Evolutionary conservation across 768 basidiomycete species (phyloP), one percentile per base, ranked within the genome.

Genomic region (Phaffia tasmanica): DNA sequence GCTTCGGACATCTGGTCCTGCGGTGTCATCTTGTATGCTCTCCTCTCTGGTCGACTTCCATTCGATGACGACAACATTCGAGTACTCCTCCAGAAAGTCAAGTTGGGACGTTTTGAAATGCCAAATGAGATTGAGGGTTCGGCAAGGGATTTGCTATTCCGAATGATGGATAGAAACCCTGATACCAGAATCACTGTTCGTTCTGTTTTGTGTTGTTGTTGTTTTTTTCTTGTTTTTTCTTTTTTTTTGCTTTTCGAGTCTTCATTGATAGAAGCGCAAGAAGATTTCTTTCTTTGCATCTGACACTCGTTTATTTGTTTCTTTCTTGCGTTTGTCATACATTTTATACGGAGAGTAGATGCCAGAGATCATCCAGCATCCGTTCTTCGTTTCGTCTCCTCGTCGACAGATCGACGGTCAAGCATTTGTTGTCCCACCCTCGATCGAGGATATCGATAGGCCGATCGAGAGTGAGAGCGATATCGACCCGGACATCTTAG

Each of bases 1-100:
- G 81, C 83, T n/a, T 85, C 90, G 23, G 93, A 98, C 77, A 89
- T 93, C 74, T 97, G 93, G 93, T 94, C 91, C 50, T 93, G 92
- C 72, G 93, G 93, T 64, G 84, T 98, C 73, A 91, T 94, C 70
- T 81, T 98, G 64, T 90, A 84, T 72, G 89, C 90, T 23, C 79
- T 98, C n/a, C 80, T 97, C 49, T 83, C 84, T 4, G 90, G 91
- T 7, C 81, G 83, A 53, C 80, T 95, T n/a, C 93, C 93, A 0
- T 97, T 97, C 72, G 91, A 97, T 74, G 86, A 93, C 74, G 88
- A 92, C 70, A 86, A 93, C 73, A 80, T 87, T 57, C 80, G 81
- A 2, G 77, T 81, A 15, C 79, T 98, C n/a, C 81, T 94, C 49
- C 83, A 85, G 70, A 89, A 88, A 76, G 87, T 98, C 70, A 84